phyloP scores from a whole-genome alignment of 768 basidiomycete species.

The Baorangia bicolor region DNA sequence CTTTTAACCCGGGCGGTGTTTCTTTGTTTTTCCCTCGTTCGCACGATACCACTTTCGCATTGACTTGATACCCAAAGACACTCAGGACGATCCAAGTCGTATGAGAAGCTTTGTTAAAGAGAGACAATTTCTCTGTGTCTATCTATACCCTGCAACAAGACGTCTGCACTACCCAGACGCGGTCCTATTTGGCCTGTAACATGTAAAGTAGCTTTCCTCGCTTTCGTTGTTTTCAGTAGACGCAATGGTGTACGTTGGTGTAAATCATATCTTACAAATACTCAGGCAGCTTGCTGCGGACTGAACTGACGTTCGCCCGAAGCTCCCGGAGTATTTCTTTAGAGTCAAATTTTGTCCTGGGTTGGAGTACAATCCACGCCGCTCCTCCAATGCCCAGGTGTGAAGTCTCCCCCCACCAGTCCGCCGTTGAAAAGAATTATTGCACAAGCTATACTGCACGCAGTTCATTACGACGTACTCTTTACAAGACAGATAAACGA shows the following conservation, averaged over 20 bases:
- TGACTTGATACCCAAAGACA: constrained; percentile 5
- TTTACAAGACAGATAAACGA: constrained; percentile 2
- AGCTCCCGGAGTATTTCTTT: too few species aligned
- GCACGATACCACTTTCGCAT: constrained; percentile 2
- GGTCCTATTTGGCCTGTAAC: neutral
- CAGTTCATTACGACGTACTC: constrained; percentile 1
- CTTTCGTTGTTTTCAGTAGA: neutral
- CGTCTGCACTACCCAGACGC: neutral
- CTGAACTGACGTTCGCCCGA: neutral
- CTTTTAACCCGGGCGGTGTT: neutral
- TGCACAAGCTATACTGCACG: neutral
- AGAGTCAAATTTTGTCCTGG: too few species aligned
- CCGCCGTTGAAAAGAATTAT: neutral
- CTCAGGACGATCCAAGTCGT: neutral
- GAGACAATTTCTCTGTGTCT: neutral
- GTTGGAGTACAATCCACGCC: too few species aligned
- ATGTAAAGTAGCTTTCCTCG: neutral
- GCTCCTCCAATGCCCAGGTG: too few species aligned
- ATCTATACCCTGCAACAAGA: neutral
- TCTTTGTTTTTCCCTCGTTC: neutral
- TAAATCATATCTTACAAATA: neutral
- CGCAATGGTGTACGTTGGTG: neutral
- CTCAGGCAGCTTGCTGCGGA: neutral
- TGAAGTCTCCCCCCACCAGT: too few species aligned
- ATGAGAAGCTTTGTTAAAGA: neutral